Evolutionary conservation across 1,284 basidiomycete species (phyloP), one percentile per base, ranked within the genome.

Genomic region (Pyrrhoderma noxium): DNA sequence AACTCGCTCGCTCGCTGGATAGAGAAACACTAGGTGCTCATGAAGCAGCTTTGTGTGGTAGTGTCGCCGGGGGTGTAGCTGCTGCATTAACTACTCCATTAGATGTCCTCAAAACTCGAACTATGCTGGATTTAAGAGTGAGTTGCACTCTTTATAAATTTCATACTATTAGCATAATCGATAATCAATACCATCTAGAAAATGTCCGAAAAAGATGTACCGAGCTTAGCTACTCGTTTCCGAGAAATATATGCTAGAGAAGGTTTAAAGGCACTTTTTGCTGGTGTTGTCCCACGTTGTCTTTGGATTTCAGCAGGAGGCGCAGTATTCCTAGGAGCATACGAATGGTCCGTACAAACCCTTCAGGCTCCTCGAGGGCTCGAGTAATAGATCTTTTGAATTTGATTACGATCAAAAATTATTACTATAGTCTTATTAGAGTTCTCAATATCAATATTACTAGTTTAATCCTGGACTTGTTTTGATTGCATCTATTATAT

Each of bases 261-360:
- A 67, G 96, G 95, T 1, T 50, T 73, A 1, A 70, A 66, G 35
- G 89, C 89, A 0, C 74, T 99, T 1, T 98, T 96, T 64, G 71
- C 85, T 3, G 96, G 96, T 3, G 80, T 90, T 42, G 77, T 95
- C 8, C 96, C 95, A 16, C 77, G 96, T 59, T 96, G 93, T 37
- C 67, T 96, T 49, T 97, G 94, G 86, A 98, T 99, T 62, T 93
- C 92, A 1, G 82, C 92, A 1, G 96, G 96, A 3, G 96, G 96
- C 2, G 93, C 94, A 0, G 93, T 99, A 0, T 99, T 99, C 70
- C 74, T 98, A 3, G 94, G 95, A 31, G 85, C 91, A 43, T 98
- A 96, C 62, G 94, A 98, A 62, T 83, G 80, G 80, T 75, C 71
- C 3, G 57, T 74, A 2, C 53, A 61, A 54, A 58, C 58, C 3